A percentile compares a stretch with the other conserved stretches of the same genome.
phyloP scores from a whole-genome alignment of 495 filamentous ascomycete species.

The Penicillium bialowiezense region DNA sequence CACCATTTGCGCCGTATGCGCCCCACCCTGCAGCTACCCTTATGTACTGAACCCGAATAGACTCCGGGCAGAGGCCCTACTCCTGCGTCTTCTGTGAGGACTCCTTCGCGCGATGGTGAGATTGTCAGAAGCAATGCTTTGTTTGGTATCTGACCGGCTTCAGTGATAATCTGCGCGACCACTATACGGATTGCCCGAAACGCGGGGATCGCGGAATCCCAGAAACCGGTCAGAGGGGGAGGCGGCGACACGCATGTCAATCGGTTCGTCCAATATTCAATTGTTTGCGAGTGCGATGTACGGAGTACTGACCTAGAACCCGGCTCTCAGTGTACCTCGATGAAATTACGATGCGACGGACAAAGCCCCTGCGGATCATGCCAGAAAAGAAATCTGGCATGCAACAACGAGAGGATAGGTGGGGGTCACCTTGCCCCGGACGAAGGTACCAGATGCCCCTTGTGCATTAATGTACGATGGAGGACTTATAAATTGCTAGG shows the following conservation, averaged over 20 bases:
- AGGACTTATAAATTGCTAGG: slow-evolving; percentile 9
- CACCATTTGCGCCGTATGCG: slow-evolving; percentile 47
- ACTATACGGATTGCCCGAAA: slow-evolving; percentile 40
- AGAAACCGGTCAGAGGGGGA: slow-evolving; percentile 45
- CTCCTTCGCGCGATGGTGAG: slow-evolving; percentile 47
- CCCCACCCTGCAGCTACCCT: slow-evolving; percentile 10
- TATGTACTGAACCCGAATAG: slow-evolving; percentile 26
- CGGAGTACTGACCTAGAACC: too few relatives aligned
- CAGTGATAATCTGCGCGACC: slow-evolving; percentile 48
- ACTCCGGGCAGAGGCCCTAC: slow-evolving; percentile 47
- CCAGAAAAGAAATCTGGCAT: slow-evolving; percentile 40
- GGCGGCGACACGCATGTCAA: slow-evolving; percentile 47
- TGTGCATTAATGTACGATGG: background rate
- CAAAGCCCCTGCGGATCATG: slow-evolving; percentile 46
- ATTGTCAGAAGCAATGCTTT: background rate
- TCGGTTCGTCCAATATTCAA: slow-evolving; percentile 25
- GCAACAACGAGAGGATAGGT: slow-evolving; percentile 37
- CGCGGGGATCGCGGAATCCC: slow-evolving; percentile 43
- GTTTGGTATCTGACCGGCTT: background rate
- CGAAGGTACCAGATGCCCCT: slow-evolving; percentile 16
- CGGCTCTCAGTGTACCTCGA: slow-evolving; percentile 49
- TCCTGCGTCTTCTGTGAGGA: slow-evolving; percentile 44
- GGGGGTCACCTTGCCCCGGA: slow-evolving; percentile 9
- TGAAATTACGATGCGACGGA: slow-evolving; percentile 53
- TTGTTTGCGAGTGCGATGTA: too few relatives aligned